Evolutionary conservation across 2,329 filamentous ascomycete genomes (phyloP).

Genomic region (Neopestalotiopsis sp.): DNA sequence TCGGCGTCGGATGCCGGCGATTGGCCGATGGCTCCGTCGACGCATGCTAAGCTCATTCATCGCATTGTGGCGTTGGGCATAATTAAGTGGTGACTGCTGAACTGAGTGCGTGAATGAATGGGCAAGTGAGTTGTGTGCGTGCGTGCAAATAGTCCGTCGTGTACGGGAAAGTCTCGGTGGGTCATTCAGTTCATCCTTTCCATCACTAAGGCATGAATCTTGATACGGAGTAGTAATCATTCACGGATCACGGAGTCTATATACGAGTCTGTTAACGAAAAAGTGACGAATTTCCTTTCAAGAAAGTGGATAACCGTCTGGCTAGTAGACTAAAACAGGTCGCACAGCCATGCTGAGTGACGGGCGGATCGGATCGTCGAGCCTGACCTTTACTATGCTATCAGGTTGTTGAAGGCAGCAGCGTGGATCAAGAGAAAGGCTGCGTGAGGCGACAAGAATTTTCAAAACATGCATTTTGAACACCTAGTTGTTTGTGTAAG

Average conservation of each 20-base stretch:
- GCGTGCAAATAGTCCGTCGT: not conserved
- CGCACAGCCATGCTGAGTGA: not conserved
- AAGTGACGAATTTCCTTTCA: not conserved
- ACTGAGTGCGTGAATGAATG: not conserved
- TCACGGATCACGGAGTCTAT: not conserved
- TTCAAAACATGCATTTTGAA: not conserved
- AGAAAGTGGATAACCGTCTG: not conserved
- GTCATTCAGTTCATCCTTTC: not conserved
- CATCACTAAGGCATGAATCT: not conserved
- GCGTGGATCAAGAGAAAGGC: not conserved
- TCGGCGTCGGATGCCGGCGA: slow-evolving; percentile 7
- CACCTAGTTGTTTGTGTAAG: no score
- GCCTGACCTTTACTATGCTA: not conserved
- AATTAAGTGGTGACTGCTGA: not conserved
- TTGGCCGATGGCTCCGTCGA: slow-evolving; percentile 10
- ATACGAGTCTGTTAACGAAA: not conserved
- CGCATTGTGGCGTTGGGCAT: slow-evolving; percentile 4
- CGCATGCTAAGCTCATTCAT: slow-evolving; percentile 1
- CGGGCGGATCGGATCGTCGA: not conserved
- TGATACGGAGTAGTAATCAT: not conserved
- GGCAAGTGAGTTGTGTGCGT: no score
- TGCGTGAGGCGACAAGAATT: not conserved
- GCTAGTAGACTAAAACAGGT: not conserved
- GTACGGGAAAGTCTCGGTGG: not conserved
- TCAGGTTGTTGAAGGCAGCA: not conserved